Evolutionary conservation across 352 stramenopile genomes (phyloP).

Genomic region (Globisporangium radiosum): DNA sequence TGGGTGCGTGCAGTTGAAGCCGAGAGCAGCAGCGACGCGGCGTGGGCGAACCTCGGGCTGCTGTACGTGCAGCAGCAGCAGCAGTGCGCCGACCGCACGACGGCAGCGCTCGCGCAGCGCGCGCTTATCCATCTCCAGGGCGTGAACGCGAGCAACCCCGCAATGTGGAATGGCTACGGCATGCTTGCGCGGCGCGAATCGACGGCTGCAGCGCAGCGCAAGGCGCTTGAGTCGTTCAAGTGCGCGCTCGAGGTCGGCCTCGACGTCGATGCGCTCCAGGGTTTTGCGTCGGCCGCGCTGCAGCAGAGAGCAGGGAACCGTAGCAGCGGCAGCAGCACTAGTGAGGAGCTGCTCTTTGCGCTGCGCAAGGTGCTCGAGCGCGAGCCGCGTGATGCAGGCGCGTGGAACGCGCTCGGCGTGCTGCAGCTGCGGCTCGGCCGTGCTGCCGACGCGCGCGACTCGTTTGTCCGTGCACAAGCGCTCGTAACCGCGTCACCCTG

Average conservation of each 20-base stretch:
- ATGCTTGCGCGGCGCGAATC: conserved; percentile 54
- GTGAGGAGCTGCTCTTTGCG: conserved; percentile 58
- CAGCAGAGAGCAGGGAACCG: conserved; percentile 24
- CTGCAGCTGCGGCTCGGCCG: conserved; percentile 51
- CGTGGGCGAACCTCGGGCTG: conserved; percentile 84
- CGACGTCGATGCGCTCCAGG: conserved; percentile 69
- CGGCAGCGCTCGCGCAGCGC: conserved; percentile 50
- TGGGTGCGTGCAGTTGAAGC: conserved; percentile 64
- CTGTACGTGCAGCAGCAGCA: conserved; percentile 57
- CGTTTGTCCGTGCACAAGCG: conserved; percentile 17
- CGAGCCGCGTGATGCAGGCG: conserved; percentile 46
- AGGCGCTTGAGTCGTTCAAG: conserved; percentile 64
- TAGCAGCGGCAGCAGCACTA: conserved; percentile 9
- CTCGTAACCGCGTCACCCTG: conserved; percentile 8
- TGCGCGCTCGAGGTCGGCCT: conserved; percentile 70
- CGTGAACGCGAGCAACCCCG: conserved; percentile 72
- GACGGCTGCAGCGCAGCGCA: conserved; percentile 28
- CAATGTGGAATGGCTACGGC: conserved; percentile 85
- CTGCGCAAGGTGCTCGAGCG: conserved; percentile 78
- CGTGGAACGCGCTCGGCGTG: conserved; percentile 63
- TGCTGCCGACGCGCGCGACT: conserved; percentile 26
- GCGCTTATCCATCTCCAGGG: conserved; percentile 79
- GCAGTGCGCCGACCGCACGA: conserved; percentile 9
- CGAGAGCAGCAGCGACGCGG: conserved; percentile 43
- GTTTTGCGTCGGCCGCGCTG: conserved; percentile 24